Base-by-base conservation (phyloP, 2,329 filamentous ascomycete genomes). In the Neoscytalidium dimidiatum region DNA sequence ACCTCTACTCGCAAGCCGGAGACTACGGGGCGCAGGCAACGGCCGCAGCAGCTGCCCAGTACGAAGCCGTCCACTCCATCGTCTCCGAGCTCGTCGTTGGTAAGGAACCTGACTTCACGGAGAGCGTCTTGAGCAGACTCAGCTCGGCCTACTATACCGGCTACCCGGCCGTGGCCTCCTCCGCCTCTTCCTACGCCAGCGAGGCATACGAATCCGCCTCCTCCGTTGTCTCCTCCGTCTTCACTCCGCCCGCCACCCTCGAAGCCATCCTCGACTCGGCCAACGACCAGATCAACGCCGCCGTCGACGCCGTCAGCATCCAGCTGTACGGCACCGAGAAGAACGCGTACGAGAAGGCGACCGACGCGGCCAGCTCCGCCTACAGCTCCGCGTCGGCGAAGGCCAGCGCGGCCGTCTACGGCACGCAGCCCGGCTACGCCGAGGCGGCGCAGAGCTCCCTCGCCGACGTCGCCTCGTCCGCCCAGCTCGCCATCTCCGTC, bases 101-200 rank as follows among this genome's bases (percentile, higher is more conserved):
- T 62, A 92, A 90, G 75, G 92, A 96, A 73, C 89, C 91, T 0
- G 87, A 88, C 14, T 96, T 92, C 71, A 93, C 90, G 0, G 91
- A 96, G 72, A 93, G 90, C 66, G 90, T 94, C 3, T 87, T 92
- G 77, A 87, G 82, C 61, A 86, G 90, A 60, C 83, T 96, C 13
- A 86, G 86, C 64, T 88, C 85, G 3, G 90, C 88, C 0, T 95
- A 94, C 72, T 86, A 87, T 26, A 91, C 88, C 0, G 90, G 88
- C 1, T 79, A 85, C 1, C 83, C 86, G 0, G 87, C 83, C 0
- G 80, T 84, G 7, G 82, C 82, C 11, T 81, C 83, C 0, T 84
- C 83, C 3, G 84, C 81, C 23, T 85, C 80, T 9, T 86, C 83
- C 65, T 82, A 84, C 57, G 83, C 83, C 11, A 82, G 79, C 60